Evolutionary conservation across 192 early-diverging fungal genomes (phyloP).

Genomic region (Gamsiella multidivaricata): DNA sequence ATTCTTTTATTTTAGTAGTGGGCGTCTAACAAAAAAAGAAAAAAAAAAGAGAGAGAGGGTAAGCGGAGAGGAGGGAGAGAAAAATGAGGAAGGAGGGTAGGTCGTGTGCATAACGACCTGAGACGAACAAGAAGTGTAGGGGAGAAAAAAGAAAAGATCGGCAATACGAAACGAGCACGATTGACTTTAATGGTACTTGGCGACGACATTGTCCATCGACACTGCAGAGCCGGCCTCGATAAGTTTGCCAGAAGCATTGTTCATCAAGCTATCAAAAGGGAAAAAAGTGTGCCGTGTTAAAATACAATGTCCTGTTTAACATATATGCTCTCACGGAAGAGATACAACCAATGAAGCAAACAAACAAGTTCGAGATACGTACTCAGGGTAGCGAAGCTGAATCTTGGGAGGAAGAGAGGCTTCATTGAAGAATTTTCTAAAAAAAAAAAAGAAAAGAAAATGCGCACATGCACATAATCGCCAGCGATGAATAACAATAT

Average conservation of each 20-base stretch:
- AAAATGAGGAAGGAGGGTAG: neutral
- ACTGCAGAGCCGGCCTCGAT: conserved; percentile 26
- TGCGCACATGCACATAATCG: no score
- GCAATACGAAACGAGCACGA: neutral
- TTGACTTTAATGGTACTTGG: conserved; percentile 36
- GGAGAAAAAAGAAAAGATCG: neutral
- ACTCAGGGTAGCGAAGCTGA: conserved; percentile 50
- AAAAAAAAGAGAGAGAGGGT: no score
- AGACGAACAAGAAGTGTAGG: neutral
- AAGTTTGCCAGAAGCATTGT: conserved; percentile 25
- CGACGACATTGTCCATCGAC: conserved; percentile 1
- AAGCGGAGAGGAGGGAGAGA: conserved; percentile 2
- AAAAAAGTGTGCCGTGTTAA: no score
- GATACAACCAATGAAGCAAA: neutral
- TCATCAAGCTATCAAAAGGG: conserved; percentile 13
- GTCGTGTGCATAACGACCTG: neutral
- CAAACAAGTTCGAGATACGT: conserved; percentile 4
- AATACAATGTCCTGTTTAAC: neutral
- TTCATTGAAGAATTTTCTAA: conserved; percentile 15
- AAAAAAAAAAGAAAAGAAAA: conserved; percentile 1
- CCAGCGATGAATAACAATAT: no score
- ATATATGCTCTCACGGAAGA: neutral
- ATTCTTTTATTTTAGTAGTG: no score
- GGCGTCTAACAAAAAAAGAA: no score
- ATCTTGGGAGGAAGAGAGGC: conserved; percentile 42